Evolutionary conservation across 1,284 basidiomycete genomes (phyloP), one percentile per base, ranked within the genome.

Genomic region (Ustilago bromivora): DNA sequence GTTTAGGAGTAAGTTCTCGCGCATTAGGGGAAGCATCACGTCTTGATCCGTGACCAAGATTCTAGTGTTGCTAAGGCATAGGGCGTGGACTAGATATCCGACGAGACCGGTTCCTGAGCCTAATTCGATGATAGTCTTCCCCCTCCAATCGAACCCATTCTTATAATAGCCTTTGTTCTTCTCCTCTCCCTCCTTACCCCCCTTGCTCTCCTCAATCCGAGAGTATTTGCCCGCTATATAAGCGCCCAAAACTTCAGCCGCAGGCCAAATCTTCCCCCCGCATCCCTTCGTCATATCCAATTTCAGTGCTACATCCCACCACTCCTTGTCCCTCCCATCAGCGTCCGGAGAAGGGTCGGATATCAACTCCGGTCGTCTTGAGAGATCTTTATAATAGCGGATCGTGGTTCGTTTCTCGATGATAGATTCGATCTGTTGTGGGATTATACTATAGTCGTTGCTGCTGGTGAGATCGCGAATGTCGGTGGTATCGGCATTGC

Each of bases 241-340:
- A 23, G 74, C 68, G 17, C 71, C 72, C 83, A 89, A 73, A 74
- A 95, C 94, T 89, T 95, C 91, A 73, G 94, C 95, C 13, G 95
- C 93, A 4, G 94, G 94, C 95, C 95, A 97, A 12, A 94, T 91
- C 55, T 95, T 90, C 0, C 95, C 95, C 15, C 95, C 95, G 85
- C 95, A 97, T 3, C 95, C 95, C 28, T 92, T 92, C 47, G 91
- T 89, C 35, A 93, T 91, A 84, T 95, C 93, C 3, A 94, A 89
- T 38, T 88, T 87, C 51, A 94, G 89, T 35, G 85, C 80, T 15
- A 89, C 77, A 55, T 85, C 82, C 54, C 86, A 69, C 28, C 41
- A 53, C 38, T 40, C 36, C 8, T 32, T 36, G n/a, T 36, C 47
- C 17, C 4, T 36, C 6, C 28, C 34, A 13, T 54, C 41, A 10